Base-by-base conservation (phyloP, 2,329 filamentous ascomycete genomes). In the Trichoderma harzianum region DNA sequence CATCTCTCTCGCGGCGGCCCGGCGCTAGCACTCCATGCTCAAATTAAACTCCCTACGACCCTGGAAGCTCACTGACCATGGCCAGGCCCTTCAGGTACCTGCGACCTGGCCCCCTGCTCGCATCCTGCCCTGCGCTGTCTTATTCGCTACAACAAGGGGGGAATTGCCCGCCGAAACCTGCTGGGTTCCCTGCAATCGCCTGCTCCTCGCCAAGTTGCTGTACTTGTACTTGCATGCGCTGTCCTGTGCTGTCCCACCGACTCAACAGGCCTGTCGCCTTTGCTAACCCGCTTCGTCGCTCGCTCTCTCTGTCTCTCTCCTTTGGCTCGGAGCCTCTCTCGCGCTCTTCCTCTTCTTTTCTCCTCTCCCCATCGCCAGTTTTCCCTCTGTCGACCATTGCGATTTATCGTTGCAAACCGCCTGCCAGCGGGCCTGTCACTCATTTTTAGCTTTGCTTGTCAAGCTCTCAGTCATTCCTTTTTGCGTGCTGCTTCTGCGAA, bases 401-500 rank as follows among this genome's bases (percentile, higher is more conserved):
- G 76, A 74, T 73, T 58, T 28, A 43, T 73, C 66, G 65, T 75
- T 75, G 64, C 70, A 71, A 73, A 63, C 78, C 81, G 85, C 85
- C 85, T 86, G 86, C 85, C 84, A 86, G 85, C 86, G 81, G 87
- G 87, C 86, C 82, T 83, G 84, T 82, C 88, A 84, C 83, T 89
- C 86, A 60, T 60, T 78, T 76, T 79, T 77, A 73, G 78, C 79
- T 12, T 72, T 71, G 47, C 72, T 39, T 70, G 66, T 70, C 58
- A 57, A 71, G 58, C 73, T 73, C 73, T 74, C 74, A 81, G 79
- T 81, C 83, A 79, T 80, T 86, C 83, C 77, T 83, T 83, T 82
- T 74, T 72, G 69, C 55, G 39, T 51, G 69, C 66, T 70, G 47
- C 66, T 72, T 69, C 51, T 43, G 64, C 60, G 60, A 51, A 71